Evolutionary conservation across 2,329 filamentous ascomycete genomes (phyloP), one percentile per base, ranked within the genome.

Genomic region (Tolypocladium guangdongense): DNA sequence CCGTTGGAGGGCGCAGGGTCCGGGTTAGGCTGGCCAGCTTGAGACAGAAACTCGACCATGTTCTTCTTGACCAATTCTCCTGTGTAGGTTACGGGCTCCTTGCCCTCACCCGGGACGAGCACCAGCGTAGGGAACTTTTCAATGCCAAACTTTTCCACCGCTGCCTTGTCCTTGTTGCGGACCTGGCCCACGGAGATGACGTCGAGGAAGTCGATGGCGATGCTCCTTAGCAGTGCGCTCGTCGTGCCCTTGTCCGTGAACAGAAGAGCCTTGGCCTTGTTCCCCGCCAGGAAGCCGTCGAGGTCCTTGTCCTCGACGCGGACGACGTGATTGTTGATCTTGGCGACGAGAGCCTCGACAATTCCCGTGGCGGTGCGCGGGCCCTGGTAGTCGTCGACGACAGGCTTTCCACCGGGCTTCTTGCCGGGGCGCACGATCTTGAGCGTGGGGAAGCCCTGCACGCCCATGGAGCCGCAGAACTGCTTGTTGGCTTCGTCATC

Each of bases 161-260:
- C 78, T 41, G 77, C 79, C 52, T 78, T 78, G 69, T 96, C 89
- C 70, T 91, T 95, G 72, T 86, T 78, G 54, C 90, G 83, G 53
- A 96, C 80, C 70, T 97, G 92, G 10, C 83, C 92, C 37, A 99
- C 77, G 4, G 80, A 78, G 57, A 97, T 82, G 53, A 82, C 81
- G 37, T 85, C 90, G 30, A 93, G 77, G 69, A 92, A 99, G 66
- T 97, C 93, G 62, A 96, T 90, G 7, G 93, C 91, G 52, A 97
- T 70, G 56, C 90, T 85, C 68, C 87, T 88, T 58, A 96, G 73
- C 27, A 96, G 76, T 12, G 90, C 82, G 66, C 88, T 92, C 0
- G 88, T 92, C 7, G 87, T 86, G 24, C 90, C 90, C 75, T 97
- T 99, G 54, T 96, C 88, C 2, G 88, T 95, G 71, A 99, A 97